Percentiles rank a stretch among this genome's conserved stretches.
Evolutionary conservation across 352 stramenopile species (phyloP).

Genomic region (Aphanomyces stellatus): DNA sequence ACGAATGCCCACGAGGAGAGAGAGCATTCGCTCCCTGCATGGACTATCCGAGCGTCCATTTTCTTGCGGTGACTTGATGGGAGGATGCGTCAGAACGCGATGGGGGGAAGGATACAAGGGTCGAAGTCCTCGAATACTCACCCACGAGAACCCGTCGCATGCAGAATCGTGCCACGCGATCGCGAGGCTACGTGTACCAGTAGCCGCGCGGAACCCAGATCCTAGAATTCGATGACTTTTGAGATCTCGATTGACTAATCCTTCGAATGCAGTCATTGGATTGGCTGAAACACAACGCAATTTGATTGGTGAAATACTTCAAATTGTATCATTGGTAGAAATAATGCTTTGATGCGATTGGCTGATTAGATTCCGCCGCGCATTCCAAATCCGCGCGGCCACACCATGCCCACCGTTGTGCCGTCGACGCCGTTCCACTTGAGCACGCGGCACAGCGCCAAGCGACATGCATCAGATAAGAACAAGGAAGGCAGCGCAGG

Average conservation of each 20-base stretch:
- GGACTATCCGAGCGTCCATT: too few relatives aligned
- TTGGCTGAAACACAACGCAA: not conserved
- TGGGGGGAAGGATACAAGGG: too few relatives aligned
- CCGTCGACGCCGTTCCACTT: not conserved
- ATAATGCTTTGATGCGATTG: not conserved
- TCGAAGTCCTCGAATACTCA: too few relatives aligned
- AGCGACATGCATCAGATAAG: not conserved
- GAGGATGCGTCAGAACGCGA: too few relatives aligned
- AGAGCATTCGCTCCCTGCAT: too few relatives aligned
- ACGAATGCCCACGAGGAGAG: too few relatives aligned
- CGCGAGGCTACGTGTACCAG: too few relatives aligned
- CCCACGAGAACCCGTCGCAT: too few relatives aligned
- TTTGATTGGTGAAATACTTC: not conserved
- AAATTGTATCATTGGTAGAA: slow-evolving; percentile 4
- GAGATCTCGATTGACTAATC: not conserved
- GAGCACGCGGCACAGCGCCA: slow-evolving; percentile 2
- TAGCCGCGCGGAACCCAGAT: too few relatives aligned
- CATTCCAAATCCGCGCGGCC: not conserved
- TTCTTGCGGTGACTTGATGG: too few relatives aligned
- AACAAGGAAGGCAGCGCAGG: not conserved
- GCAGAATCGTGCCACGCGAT: too few relatives aligned
- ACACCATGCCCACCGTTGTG: not conserved
- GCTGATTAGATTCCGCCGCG: not conserved
- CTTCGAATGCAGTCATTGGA: not conserved
- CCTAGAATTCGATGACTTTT: too few relatives aligned